Evolutionary conservation across 73 alveolate species (phyloP), one percentile per base, ranked within the genome.

Genomic region (Paramecium pentaurelia): DNA sequence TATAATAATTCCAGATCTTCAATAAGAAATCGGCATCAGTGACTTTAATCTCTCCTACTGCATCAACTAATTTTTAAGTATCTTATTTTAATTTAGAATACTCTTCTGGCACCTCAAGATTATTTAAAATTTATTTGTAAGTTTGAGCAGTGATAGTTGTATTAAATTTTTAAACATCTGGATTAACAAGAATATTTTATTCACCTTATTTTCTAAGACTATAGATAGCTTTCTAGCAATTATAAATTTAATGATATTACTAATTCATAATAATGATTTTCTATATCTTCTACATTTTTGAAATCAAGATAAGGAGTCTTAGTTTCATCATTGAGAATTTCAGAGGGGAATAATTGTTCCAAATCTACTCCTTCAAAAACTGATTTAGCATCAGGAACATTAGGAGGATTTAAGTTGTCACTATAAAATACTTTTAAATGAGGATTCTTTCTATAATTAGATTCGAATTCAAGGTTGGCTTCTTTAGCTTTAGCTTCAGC

Each of bases 1-100:
- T 80, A 80, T 80, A 80, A 80, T 80, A 80, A 42, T 80, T 80
- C 91, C 91, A 80, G 8, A 80, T 36, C 58, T 80, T 34, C 32
- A 80, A 80, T 80, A 80, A 36, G 58, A 80, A 80, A 28, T 45
- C 51, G 10, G 91, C 64, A 25, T 80, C 91, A 42, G 49, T n/a
- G 16, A 80, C 37, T 80, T 80, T 80, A 22, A 28, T 44, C 28
- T 80, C 91, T 14, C 91, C 75, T 20, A 80, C 91, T 32, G 75
- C 91, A 42, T 80, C 91, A 7, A 80, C 91, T 12, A 80, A 80
- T 80, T 47, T 80, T 18, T 40, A 10, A 22, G 91, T 80, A 11
- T 80, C 91, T 45, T 80, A 10, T 25, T 44, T 44, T 12, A 80
- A 27, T 80, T 80, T 32, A 3, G 49, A 10, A 36, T 80, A 47